Base-by-base conservation (phyloP, 305 asterid genomes). In the Plantago rigida region DNA sequence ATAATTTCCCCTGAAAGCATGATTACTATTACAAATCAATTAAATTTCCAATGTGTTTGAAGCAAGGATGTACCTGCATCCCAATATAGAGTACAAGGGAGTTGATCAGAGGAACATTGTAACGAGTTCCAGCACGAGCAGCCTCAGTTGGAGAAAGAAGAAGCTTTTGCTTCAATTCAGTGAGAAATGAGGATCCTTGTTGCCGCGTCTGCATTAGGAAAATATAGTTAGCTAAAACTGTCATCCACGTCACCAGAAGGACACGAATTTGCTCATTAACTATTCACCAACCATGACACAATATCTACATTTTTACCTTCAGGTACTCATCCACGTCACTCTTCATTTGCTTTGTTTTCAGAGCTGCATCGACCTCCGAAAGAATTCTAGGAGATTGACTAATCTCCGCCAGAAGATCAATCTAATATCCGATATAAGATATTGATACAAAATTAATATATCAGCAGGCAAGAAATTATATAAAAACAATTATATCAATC, bases 21-120 rank as follows among this genome's bases (percentile, higher is more conserved):
- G 13, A 51, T 51, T 53, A 11, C 9, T 11, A 9, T 52, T 29
- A 12, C 9, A 26, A 28, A 8, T 41, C 46, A 41, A 28, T 13
- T 1, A 2, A 54, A 11, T 54, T 29, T 29, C 12, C 15, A 19
- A 12, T 29, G 10, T 54, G 26, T 2, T 22, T 28, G n/a, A 15
- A 15, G 46, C 42, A 36, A 15, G 47, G 9, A 19, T 47, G 11
- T 75, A 89, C 99, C 94, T 89, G 96, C 84, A 84, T 77, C 69
- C 97, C 99, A 66, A 89, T 87, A 66, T 89, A 87, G 31, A 93
- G 97, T 56, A 93, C 99, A 64, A 89, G 97, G 63, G 99, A 89
- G 75, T 93, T 93, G 69, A 93, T 81, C 13, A 93, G 81, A 59
- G 99, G 96, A 56, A 84, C 99, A 70, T 87, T 85, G 70, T 93